Percentiles rank a stretch among this genome's conserved stretches.
These are phyloP conservation scores for Pseudocercospora crystallina DNA, from an alignment of 2,329 filamentous ascomycete genomes.

Conservation along the genomic window DNA sequence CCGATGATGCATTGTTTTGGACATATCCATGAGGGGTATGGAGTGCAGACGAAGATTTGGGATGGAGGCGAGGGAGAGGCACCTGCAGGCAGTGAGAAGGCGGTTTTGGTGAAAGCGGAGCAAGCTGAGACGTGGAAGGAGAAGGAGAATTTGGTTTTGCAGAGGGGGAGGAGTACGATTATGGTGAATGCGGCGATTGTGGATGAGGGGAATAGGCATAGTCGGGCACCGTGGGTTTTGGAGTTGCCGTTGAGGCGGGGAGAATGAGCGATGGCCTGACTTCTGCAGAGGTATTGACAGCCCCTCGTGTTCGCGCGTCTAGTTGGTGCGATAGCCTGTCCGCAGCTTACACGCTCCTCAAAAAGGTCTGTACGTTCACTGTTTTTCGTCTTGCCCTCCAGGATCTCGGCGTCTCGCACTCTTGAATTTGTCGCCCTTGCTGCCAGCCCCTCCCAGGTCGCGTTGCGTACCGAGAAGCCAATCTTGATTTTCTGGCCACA, in stretches of 20 bases:
- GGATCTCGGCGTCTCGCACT: too few relatives aligned
- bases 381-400: too few relatives aligned
- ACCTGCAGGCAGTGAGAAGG: neutral
- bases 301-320: too few relatives aligned
- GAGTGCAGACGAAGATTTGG: conserved; percentile 8
- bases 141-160: neutral
- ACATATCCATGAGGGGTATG: conserved; percentile 55
- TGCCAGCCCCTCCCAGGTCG: too few relatives aligned
- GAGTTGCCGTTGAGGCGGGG: conserved; percentile 33
- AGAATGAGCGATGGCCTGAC: too few relatives aligned
- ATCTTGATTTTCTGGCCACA: too few relatives aligned
- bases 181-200: conserved; percentile 61
- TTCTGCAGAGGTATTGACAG: too few relatives aligned
- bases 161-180: conserved; percentile 50
- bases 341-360: too few relatives aligned
- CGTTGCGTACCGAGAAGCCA: too few relatives aligned
- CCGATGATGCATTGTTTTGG: conserved; percentile 60
- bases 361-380: too few relatives aligned
- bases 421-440: too few relatives aligned
- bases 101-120: neutral
- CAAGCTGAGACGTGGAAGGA: neutral
- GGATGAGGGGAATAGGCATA: conserved; percentile 47
- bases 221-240: conserved; percentile 55
- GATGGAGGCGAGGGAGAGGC: neutral
- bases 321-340: too few relatives aligned